A percentile compares a stretch with the other conserved stretches of the same genome.
phyloP scores from a whole-genome alignment of 805 yeast species.

The Lipomyces lipofer region DNA sequence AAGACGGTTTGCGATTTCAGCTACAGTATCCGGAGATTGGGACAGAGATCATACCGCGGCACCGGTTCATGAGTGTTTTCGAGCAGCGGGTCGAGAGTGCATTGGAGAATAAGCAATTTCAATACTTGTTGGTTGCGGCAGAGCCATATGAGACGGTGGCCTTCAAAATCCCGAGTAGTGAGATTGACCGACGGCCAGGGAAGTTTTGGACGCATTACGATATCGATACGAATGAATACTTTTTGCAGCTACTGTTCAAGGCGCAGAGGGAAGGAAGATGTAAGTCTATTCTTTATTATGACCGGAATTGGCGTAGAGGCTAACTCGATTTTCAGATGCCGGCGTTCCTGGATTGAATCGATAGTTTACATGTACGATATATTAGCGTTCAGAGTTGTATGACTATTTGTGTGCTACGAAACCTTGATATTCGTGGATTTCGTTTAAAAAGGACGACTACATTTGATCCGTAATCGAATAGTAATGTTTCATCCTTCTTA shows the following conservation, averaged over 20 bases:
- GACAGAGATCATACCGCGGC: constrained; percentile 55
- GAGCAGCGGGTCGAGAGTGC: constrained; percentile 62
- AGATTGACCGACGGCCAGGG: constrained; percentile 45
- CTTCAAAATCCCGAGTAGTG: constrained; percentile 66
- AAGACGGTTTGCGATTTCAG: constrained; percentile 66
- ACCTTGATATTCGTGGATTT: too few species aligned
- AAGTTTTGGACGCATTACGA: constrained; percentile 75
- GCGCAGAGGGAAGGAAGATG: constrained; percentile 21
- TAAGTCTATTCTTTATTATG: background rate
- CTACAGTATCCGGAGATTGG: constrained; percentile 56
- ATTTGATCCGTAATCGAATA: too few species aligned
- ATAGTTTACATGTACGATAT: background rate
- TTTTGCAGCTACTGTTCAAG: constrained; percentile 65
- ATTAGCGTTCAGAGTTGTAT: too few species aligned
- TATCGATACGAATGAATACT: constrained; percentile 63
- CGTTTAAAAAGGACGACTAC: too few species aligned
- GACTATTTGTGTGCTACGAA: too few species aligned
- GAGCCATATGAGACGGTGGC: constrained; percentile 88
- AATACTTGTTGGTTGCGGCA: constrained; percentile 76
- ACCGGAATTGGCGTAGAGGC: too few species aligned
- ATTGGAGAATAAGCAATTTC: constrained; percentile 49
- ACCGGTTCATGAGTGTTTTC: constrained; percentile 72
- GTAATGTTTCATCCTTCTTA: too few species aligned
- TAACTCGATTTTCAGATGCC: too few species aligned
- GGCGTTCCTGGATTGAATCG: constrained; percentile 24